Base-by-base conservation (phyloP, 441 rosid species). In the Pelargonium cotyledonis region DNA sequence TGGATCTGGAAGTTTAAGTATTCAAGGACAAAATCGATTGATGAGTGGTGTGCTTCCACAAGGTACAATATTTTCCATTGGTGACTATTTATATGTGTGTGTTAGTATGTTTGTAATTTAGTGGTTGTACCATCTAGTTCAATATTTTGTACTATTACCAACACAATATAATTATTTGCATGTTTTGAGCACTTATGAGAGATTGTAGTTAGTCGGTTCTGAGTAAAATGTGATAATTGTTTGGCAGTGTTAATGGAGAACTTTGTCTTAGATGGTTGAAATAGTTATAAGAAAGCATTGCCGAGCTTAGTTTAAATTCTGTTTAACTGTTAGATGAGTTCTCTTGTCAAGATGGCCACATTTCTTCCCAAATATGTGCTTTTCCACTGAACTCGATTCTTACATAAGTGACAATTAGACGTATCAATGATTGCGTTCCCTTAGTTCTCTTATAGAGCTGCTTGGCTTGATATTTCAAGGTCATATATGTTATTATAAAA, bases 1-100 rank as follows among this genome's bases (percentile, higher is more conserved):
- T 70, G 98, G 96, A 74, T 86, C 99, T 73, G 98, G 90, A 76
- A 86, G 81, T 76, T 77, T 90, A 67, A 83, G 84, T 66, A 75
- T 89, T 63, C 99, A 90, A 80, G 97, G 96, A 55, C 98, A 89
- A 78, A 95, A 95, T 79, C 80, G 96, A 73, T 66, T 92, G 77
- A 88, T 95, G 96, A 73, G 90, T 68, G 85, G 91, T 57, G 86
- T 88, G 60, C 89, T 92, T 81, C 86, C 96, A 44, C 99, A 90
- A 87, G 99, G 99, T 90, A 82, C 70, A 49, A 68, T 72, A 31
- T 29, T 11, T 40, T 60, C 16, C 41, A 77, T 8, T 68, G 46
- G 19, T 15, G 16, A 43, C 26, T 46, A 38, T 6, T 35, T 63
- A 8, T 63, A 8, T 61, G 65, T 12, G 29, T 61, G 40, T 61